Evolutionary conservation across 208 protist species (phyloP).

Genomic region (Wallacemonas sp.): DNA sequence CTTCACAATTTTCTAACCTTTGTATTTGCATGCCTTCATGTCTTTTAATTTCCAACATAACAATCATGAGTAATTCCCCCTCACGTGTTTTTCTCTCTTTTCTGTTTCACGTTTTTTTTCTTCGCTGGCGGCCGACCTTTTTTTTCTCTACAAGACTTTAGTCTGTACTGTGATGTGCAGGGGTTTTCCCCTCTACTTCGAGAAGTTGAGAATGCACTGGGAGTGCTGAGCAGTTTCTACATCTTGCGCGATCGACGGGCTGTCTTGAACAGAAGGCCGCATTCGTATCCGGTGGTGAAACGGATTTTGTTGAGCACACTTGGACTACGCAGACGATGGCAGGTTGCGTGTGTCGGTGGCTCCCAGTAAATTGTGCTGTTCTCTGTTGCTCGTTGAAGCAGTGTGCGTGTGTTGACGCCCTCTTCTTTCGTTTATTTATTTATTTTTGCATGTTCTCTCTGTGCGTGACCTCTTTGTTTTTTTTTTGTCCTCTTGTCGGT

Average conservation of each 20-base stretch:
- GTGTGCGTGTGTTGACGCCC: constrained; percentile 5
- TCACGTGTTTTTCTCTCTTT: constrained; percentile 13
- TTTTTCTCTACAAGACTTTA: constrained; percentile 12
- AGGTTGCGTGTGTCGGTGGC: too few species aligned
- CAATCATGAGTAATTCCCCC: too few species aligned
- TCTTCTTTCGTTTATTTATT: constrained; percentile 24
- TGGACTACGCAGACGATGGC: too few species aligned
- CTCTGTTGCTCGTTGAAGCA: too few species aligned
- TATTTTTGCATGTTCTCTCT: constrained; percentile 29
- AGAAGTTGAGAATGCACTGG: not conserved
- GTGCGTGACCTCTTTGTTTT: constrained; percentile 9
- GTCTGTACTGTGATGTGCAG: not conserved
- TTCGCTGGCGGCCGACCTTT: constrained; percentile 13
- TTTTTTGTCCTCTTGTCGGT: not conserved
- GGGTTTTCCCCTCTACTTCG: not conserved
- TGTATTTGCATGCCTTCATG: constrained; percentile 14
- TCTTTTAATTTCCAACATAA: constrained; percentile 1
- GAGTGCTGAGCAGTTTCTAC: too few species aligned
- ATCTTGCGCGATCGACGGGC: too few species aligned
- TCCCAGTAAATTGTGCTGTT: too few species aligned
- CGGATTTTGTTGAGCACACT: too few species aligned
- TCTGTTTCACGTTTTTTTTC: constrained; percentile 11
- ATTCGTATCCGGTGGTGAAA: too few species aligned
- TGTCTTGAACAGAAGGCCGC: too few species aligned
- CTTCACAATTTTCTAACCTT: constrained; percentile 14